Conservation (phyloP, 208 protist species). For the Leishmania gerbilli region DNA sequence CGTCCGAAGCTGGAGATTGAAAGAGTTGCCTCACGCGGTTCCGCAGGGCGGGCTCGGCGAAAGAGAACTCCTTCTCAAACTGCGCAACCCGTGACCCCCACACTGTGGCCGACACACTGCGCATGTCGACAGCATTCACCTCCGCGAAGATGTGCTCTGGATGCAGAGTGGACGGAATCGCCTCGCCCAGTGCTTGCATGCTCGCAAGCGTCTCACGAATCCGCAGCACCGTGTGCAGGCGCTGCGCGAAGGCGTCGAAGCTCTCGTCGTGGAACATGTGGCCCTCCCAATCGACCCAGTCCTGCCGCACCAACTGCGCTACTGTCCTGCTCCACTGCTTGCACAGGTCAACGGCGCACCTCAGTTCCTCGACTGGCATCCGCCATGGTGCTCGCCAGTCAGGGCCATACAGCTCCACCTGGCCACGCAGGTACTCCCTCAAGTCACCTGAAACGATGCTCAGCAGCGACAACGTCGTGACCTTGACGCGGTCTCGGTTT, state of each 20-base stretch:
- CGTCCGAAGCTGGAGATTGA: constrained; percentile 33
- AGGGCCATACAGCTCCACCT: constrained; percentile 66
- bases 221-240: constrained; percentile 70
- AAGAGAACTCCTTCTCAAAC: constrained; percentile 87
- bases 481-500: constrained; percentile 67
- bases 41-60: constrained; percentile 75
- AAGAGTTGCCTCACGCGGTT: constrained; percentile 66
- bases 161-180: constrained; percentile 48
- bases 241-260: constrained; percentile 61
- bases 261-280: constrained; percentile 74
- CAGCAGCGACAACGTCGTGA: constrained; percentile 77
- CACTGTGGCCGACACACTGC: constrained; percentile 29
- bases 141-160: constrained; percentile 82
- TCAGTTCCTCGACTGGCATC: constrained; percentile 58
- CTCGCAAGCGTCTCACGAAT: constrained; percentile 68
- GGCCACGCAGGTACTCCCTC: constrained; percentile 78
- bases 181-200: constrained; percentile 39
- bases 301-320: constrained; percentile 41
- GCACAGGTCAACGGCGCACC: constrained; percentile 58
- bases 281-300: constrained; percentile 82
- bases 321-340: constrained; percentile 69
- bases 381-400: constrained; percentile 87
- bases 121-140: constrained; percentile 66
- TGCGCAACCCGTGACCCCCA: constrained; percentile 65
- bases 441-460: constrained; percentile 87